phyloP scores from a whole-genome alignment of 78 protist species.

The Dictyostelium capitatum region DNA sequence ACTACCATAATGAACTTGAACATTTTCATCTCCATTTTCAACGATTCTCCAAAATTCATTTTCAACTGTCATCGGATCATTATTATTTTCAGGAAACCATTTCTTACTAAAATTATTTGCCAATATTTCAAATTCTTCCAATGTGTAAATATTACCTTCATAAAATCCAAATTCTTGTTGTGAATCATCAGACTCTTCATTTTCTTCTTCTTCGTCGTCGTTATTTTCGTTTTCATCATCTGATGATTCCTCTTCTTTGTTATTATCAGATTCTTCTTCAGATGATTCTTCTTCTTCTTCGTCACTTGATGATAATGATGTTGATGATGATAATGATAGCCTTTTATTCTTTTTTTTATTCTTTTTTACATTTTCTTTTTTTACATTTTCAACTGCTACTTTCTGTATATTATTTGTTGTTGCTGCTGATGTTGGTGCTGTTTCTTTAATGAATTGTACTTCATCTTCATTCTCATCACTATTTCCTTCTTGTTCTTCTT shows the following conservation, averaged over 20 bases:
- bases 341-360: no score
- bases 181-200: slow-evolving; percentile 13
- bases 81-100: slow-evolving; percentile 76
- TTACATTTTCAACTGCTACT: no score
- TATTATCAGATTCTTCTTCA: neutral
- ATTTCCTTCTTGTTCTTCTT: neutral
- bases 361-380: no score
- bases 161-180: slow-evolving; percentile 26
- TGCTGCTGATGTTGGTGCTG: neutral
- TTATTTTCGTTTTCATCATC: neutral
- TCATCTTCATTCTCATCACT: neutral
- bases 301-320: no score
- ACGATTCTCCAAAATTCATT: slow-evolving; percentile 85
- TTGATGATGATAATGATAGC: no score
- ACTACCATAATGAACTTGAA: slow-evolving; percentile 85
- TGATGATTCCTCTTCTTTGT: neutral
- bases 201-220: neutral
- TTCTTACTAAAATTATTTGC: slow-evolving; percentile 56
- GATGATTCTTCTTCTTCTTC: neutral
- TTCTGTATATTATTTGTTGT: no score
- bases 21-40: slow-evolving; percentile 84
- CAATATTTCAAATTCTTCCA: slow-evolving; percentile 38
- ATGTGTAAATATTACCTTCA: slow-evolving; percentile 29
- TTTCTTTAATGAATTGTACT: neutral
- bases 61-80: slow-evolving; percentile 70